Evolutionary conservation across 2,329 filamentous ascomycete species (phyloP), one percentile per base, ranked within the genome.

Genomic region (Trichoderma oligosporum): DNA sequence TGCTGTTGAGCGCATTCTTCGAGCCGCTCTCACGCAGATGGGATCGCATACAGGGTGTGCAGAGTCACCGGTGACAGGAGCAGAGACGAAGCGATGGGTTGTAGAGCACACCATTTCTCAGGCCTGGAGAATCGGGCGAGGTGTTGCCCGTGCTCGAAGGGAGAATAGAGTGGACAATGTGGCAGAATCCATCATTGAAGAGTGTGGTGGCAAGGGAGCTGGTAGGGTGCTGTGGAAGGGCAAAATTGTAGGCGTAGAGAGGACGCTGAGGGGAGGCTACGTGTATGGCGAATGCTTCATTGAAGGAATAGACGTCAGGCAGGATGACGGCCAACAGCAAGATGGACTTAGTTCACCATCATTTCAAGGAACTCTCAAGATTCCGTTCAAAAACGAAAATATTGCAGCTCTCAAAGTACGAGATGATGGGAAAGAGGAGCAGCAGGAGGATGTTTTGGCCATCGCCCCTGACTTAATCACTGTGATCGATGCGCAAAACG

Each of bases 371-470:
- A 62, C 70, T 27, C 70, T 87, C 66, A 85, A 82, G 65, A 84
- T 89, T 47, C 85, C 85, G 0, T 88, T 88, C 74, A 88, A 88
- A 71, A 89, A 89, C 68, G 85, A 89, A 66, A 89, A 88, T 64
- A 85, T 89, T 42, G 81, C 80, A n/a, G 85, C 81, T 0, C 70
- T 78, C 44, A 71, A 64, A 49, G 61, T 74, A 0, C 61, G 65
- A 24, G 54, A 70, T 5, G 67, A 66, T 9, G 62, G 70, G 12
- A 62, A 65, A 1, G 66, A 71, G n/a, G 76, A 78, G 55, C 66
- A 61, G 4, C 71, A 73, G 41, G 70, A 74, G 25, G 69, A 75
- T 29, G 69, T 82, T 0, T 65, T 84, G 1, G 78, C 78, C 1
- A 74, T 80, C 2, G 82, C 82, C 2, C 82, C 82, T 0, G 82